Evolutionary conservation across 1,139 yeast species (phyloP), one percentile per base, ranked within the genome.

Genomic region (Pichia inconspicua): DNA sequence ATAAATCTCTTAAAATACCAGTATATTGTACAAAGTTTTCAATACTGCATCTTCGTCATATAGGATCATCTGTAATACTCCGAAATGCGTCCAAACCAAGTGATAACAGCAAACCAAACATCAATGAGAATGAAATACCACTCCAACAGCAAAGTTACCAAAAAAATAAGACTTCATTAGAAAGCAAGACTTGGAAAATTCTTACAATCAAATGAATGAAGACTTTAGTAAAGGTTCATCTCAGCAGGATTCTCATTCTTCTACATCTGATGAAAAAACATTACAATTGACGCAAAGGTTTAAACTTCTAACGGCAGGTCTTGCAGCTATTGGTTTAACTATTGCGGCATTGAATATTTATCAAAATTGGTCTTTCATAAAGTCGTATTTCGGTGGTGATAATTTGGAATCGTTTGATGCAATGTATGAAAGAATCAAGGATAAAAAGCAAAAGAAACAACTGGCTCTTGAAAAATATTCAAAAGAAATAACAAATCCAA

Each of bases 321-420:
- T 60, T 2, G 48, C 51, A 5, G 50, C 57, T 1, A 57, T 77
- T 17, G 62, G 65, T 6, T 68, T 68, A 2, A 59, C 66, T 59
- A 32, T 73, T 11, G 63, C 67, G 4, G 66, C 62, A 1, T 77
- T 73, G 56, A 74, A 73, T 51, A 44, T 72, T 8, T 60, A 71
- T 49, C 68, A 70, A 63, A 70, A 77, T 55, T 72, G 72, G 59
- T 68, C 66, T 41, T 69, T 66, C 53, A 52, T 72, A 43, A 72
- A 66, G 53, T 58, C 63, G 42, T 63, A 64, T 45, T 59, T 63
- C 31, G 71, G 70, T 45, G 66, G 66, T 25, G 64, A 67, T 12
- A 64, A 59, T 36, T 40, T 60, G 32, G 57, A 59, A 39, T 51
- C 58, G 6, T 62, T 62, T 45, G 62, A 63, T 38, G 60, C 62